phyloP scores from a whole-genome alignment of 352 stramenopile genomes.

The Pythium brachiatum region DNA sequence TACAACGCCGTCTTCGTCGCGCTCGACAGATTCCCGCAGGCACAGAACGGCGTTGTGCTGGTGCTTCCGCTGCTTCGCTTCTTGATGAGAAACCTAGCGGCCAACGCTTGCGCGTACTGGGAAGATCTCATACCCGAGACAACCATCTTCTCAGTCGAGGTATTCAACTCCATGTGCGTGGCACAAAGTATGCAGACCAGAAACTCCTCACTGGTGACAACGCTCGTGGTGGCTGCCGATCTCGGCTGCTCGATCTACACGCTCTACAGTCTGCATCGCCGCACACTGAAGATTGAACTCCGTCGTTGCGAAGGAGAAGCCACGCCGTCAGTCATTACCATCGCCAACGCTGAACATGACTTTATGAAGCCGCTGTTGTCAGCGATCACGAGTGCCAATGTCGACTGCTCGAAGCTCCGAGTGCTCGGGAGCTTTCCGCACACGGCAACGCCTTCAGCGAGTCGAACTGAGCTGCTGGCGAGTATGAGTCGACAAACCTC shows the following conservation, averaged over 20 bases:
- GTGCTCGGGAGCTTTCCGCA: too few relatives aligned
- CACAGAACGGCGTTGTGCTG: neutral
- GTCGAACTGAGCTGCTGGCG: too few relatives aligned
- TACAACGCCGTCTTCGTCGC: slow-evolving; percentile 16
- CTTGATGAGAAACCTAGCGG: slow-evolving; percentile 28
- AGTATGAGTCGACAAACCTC: too few relatives aligned
- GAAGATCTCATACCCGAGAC: slow-evolving; percentile 30
- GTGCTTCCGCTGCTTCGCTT: slow-evolving; percentile 22
- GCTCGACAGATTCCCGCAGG: neutral
- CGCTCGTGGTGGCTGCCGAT: slow-evolving; percentile 13
- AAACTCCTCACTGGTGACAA: slow-evolving; percentile 27
- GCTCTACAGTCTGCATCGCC: too few relatives aligned
- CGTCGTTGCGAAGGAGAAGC: too few relatives aligned
- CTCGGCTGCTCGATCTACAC: neutral
- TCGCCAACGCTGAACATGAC: too few relatives aligned
- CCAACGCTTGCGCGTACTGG: slow-evolving; percentile 15
- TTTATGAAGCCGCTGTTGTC: too few relatives aligned
- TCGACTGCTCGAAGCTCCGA: too few relatives aligned
- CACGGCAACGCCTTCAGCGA: too few relatives aligned
- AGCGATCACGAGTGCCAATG: too few relatives aligned
- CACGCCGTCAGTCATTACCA: too few relatives aligned
- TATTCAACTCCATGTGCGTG: slow-evolving; percentile 34
- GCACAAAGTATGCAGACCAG: slow-evolving; percentile 28
- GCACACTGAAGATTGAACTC: too few relatives aligned
- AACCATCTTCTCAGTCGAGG: slow-evolving; percentile 34